Base-by-base conservation (phyloP, 2,329 filamentous ascomycete species). In the Leptographium flavum region DNA sequence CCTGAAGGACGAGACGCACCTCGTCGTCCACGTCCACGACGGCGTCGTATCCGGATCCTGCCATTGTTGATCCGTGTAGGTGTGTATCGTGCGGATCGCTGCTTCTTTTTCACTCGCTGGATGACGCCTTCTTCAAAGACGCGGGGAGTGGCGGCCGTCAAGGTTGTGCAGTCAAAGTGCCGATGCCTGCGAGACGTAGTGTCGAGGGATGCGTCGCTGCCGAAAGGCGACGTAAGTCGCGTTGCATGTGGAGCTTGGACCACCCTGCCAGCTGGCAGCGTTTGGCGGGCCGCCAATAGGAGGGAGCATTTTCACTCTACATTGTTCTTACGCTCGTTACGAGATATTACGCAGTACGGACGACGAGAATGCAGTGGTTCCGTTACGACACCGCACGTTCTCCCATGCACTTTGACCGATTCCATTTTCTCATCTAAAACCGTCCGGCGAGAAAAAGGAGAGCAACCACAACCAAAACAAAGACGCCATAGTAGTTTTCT, bases 1-100 rank as follows among this genome's bases (percentile, higher is more conserved):
- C 19, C 4, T 4, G 19, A 13, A 15, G 37, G 2, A 19, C 2
- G 3, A 42, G 15, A 35, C 32, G 13, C 67, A 94, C 87, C 76
- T 96, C 92, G 58, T 92, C 86, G 62, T 98, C 92, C 46, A 96
- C 82, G 58, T 98, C 92, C 49, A 98, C 92, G 53, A 98, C 90
- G 50, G 94, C 92, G 70, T 98, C 92, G 64, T 98, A 98, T 55
- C 88, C 88, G 59, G 85, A 74, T 63, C 84, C 83, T 47, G 84
- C 76, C 83, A 88, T 88, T 46, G 56, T n/a, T n/a, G n/a, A n/a
- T n/a, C n/a, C n/a, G n/a, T n/a, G n/a, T n/a, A n/a, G n/a, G n/a
- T n/a, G n/a, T n/a, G n/a, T n/a, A n/a, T n/a, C n/a, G n/a, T n/a
- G n/a, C n/a, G n/a, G n/a, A n/a, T n/a, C n/a, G n/a, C n/a, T 49